Conservation (phyloP, 2,329 filamentous ascomycete genomes). For the Xylariales sp. region DNA sequence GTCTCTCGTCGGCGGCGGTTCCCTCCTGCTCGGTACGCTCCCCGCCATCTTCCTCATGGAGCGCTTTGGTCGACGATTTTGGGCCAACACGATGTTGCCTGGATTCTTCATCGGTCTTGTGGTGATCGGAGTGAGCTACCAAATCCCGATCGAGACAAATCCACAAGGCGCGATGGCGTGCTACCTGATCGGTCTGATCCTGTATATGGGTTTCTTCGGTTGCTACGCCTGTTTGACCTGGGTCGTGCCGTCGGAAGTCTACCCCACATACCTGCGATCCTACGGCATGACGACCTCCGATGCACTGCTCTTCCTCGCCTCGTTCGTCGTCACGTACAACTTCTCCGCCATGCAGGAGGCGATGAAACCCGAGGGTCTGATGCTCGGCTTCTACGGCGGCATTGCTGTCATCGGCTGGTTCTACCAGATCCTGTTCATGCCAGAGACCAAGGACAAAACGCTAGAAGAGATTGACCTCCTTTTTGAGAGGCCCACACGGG, state of each 20-base stretch:
- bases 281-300: constrained; percentile 72
- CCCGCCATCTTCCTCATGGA: constrained; percentile 69
- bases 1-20: constrained; percentile 67
- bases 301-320: constrained; percentile 63
- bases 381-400: constrained; percentile 69
- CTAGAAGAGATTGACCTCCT: constrained; percentile 69
- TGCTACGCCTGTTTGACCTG: constrained; percentile 61
- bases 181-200: constrained; percentile 62
- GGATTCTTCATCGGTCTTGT: constrained; percentile 67
- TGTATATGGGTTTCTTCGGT: constrained; percentile 67
- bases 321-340: constrained; percentile 73
- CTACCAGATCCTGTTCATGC: constrained; percentile 73
- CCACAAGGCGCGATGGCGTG: constrained; percentile 48
- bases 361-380: constrained; percentile 62
- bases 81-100: constrained; percentile 67
- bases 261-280: constrained; percentile 65
- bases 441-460: constrained; percentile 64
- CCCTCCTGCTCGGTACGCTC: constrained; percentile 63
- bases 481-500: constrained; percentile 58
- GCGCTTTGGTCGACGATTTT: constrained; percentile 66
- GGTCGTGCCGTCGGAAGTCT: constrained; percentile 65
- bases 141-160: constrained; percentile 43
- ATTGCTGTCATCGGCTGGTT: constrained; percentile 67
- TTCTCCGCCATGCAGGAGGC: constrained; percentile 64
- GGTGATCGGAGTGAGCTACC: constrained; percentile 61